Conservation (phyloP, 192 early-diverging fungal species). For the Paraglomus brasilianum region DNA sequence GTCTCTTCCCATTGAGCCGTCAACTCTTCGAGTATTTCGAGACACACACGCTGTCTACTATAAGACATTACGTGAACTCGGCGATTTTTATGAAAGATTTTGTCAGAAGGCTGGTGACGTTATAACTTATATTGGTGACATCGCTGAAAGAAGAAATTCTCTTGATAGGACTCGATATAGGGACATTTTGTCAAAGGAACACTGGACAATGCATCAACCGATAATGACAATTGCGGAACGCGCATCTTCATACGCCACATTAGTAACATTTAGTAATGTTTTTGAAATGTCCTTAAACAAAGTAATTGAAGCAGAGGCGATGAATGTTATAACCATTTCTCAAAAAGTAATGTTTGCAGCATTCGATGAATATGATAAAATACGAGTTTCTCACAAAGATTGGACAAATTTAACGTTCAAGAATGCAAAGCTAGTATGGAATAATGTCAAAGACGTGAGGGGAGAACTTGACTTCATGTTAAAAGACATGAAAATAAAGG, state of each 20-base stretch:
- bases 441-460: not conserved
- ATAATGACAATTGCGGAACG: not conserved
- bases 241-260: not conserved
- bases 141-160: not conserved
- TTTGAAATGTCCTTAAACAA: not conserved
- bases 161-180: not conserved
- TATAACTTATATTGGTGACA: not conserved
- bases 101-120: not conserved
- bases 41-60: not conserved
- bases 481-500: not conserved
- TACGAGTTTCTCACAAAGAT: not conserved
- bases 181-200: not conserved
- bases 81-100: not conserved
- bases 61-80: not conserved
- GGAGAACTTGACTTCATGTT: conserved; percentile 18
- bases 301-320: not conserved
- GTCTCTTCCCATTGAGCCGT: not conserved
- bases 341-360: not conserved
- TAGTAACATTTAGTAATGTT: not conserved
- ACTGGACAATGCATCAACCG: conserved; percentile 3
- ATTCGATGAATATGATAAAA: not conserved
- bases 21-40: not conserved
- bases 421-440: not conserved
- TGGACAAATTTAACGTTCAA: conserved; percentile 9
- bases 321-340: not conserved